phyloP scores from a whole-genome alignment of 2,329 filamentous ascomycete species.

The Fusarium euwallaceae region DNA sequence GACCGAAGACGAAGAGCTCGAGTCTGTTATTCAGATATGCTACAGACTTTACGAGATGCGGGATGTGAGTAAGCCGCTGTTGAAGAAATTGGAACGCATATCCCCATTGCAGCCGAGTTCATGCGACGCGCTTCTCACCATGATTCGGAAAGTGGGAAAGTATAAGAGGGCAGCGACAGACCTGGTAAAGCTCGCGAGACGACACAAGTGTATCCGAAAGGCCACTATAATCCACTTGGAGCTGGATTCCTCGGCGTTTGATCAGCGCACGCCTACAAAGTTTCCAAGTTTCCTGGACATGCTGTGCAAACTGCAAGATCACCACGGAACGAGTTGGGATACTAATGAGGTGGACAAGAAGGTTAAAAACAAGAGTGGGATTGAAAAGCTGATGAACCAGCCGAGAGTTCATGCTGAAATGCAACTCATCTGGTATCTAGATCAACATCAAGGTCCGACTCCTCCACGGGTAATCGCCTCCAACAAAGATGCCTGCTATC shows the following conservation, averaged over 20 bases:
- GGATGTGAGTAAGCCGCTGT: no score
- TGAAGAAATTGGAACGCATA: no score
- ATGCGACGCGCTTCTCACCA: constrained; percentile 18
- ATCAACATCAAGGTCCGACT: neutral
- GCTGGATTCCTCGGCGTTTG: neutral
- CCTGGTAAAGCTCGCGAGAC: constrained; percentile 15
- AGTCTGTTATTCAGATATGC: constrained; percentile 14
- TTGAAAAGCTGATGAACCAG: neutral
- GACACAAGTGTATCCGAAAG: neutral
- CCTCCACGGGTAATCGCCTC: constrained; percentile 37
- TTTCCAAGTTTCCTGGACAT: neutral
- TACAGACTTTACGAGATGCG: constrained; percentile 8
- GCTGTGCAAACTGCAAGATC: constrained; percentile 4
- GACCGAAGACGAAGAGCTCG: constrained; percentile 5
- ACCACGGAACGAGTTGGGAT: constrained; percentile 13
- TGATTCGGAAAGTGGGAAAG: constrained; percentile 30
- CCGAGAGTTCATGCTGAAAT: constrained; percentile 41
- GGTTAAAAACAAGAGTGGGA: no score
- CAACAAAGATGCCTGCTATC: constrained; percentile 38
- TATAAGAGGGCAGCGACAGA: constrained; percentile 27
- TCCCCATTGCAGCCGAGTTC: neutral
- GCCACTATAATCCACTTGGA: neutral
- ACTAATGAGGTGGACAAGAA: neutral
- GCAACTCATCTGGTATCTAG: constrained; percentile 38
- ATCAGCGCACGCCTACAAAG: neutral